Evolutionary conservation across 352 stramenopile genomes (phyloP).

Genomic region (Phytophthora colocasiae): DNA sequence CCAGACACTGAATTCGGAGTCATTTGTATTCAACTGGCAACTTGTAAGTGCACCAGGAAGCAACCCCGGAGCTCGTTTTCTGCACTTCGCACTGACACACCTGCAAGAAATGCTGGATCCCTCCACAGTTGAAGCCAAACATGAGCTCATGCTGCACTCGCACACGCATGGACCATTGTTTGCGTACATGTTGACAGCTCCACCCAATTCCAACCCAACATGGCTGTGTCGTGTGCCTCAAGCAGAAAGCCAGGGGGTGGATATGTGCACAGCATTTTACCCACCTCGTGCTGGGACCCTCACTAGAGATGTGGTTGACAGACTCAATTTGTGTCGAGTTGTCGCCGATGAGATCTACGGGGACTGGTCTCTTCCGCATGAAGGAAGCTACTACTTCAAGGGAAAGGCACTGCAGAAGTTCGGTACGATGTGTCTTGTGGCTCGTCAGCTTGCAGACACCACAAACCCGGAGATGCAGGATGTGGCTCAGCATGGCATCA

Average conservation of each 20-base stretch:
- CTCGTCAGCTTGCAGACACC: conserved; percentile 61
- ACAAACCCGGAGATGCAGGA: conserved; percentile 58
- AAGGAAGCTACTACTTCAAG: conserved; percentile 89
- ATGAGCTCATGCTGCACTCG: conserved; percentile 68
- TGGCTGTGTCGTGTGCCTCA: conserved; percentile 64
- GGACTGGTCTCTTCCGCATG: conserved; percentile 67
- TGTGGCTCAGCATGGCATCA: conserved; percentile 54
- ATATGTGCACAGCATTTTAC: conserved; percentile 61
- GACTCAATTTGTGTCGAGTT: conserved; percentile 48
- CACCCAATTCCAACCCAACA: conserved; percentile 22
- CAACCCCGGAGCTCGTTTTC: conserved; percentile 41
- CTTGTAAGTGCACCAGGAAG: conserved; percentile 37
- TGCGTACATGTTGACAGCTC: conserved; percentile 50
- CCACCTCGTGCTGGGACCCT: conserved; percentile 39
- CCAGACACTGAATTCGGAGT: conserved; percentile 37
- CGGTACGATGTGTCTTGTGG: conserved; percentile 79
- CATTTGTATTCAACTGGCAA: conserved; percentile 72
- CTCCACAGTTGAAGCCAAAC: conserved; percentile 43
- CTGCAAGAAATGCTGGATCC: conserved; percentile 62
- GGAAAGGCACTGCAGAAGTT: conserved; percentile 84
- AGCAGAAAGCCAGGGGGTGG: conserved; percentile 46
- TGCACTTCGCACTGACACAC: conserved; percentile 79
- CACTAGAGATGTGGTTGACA: conserved; percentile 43
- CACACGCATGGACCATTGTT: conserved; percentile 78
- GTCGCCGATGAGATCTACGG: conserved; percentile 70